phyloP scores from a whole-genome alignment of 176 grass and related monocot species.

The Carex parvula region DNA sequence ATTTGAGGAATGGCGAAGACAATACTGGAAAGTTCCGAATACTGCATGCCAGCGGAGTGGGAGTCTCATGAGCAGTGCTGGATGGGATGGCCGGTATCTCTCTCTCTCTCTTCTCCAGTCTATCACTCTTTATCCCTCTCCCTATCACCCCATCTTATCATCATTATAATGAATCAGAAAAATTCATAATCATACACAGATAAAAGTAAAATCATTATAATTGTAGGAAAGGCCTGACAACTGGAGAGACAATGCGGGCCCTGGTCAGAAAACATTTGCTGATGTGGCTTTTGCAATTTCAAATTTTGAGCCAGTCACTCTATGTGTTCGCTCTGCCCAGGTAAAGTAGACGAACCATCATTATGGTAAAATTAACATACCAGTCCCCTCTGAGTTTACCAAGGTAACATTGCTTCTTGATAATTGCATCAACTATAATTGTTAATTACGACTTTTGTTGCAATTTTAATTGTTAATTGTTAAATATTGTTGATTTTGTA shows the following conservation, averaged over 20 bases:
- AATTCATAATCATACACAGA: too few relatives aligned
- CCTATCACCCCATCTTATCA: not conserved
- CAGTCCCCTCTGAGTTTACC: too few relatives aligned
- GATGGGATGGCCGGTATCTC: constrained; percentile 85
- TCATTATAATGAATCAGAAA: not conserved
- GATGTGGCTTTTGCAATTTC: constrained; percentile 63
- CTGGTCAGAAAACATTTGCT: constrained; percentile 51
- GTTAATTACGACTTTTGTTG: not conserved
- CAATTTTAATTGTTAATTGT: not conserved
- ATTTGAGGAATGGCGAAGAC: constrained; percentile 35
- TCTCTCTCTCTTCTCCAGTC: not conserved
- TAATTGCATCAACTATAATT: not conserved
- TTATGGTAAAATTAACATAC: not conserved
- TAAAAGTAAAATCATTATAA: not conserved
- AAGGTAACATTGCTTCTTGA: not conserved
- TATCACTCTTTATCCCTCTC: not conserved
- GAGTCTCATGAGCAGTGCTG: constrained; percentile 83
- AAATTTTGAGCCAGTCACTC: constrained; percentile 70
- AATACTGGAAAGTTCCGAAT: constrained; percentile 44
- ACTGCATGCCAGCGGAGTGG: constrained; percentile 95
- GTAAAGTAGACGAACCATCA: constrained; percentile 13
- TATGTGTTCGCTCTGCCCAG: constrained; percentile 67
- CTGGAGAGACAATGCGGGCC: constrained; percentile 64
- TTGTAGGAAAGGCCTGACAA: constrained; percentile 82
- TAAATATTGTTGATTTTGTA: constrained; percentile 9